phyloP scores from a whole-genome alignment of 768 basidiomycete species.

The Collybia nuda region DNA sequence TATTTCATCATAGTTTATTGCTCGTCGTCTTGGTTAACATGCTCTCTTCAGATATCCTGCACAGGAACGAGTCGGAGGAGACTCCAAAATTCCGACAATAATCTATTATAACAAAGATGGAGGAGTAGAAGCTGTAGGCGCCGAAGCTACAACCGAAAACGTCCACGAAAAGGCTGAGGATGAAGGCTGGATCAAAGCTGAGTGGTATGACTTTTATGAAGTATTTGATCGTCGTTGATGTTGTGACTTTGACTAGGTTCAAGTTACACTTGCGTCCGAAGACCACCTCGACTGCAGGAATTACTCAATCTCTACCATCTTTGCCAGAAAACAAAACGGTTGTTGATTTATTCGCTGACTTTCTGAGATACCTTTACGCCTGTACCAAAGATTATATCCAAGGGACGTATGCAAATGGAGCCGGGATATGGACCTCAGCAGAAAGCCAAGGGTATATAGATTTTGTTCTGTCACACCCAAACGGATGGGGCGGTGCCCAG shows the following conservation, averaged over 20 bases:
- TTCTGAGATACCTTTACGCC: constrained; percentile 39
- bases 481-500: constrained; percentile 56
- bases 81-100: constrained; percentile 43
- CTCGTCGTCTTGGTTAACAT: not conserved
- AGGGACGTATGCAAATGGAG: constrained; percentile 38
- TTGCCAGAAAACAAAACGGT: constrained; percentile 42
- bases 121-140: constrained; percentile 38
- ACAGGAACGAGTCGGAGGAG: constrained; percentile 40
- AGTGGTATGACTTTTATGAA: constrained; percentile 36
- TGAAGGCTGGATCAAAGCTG: constrained; percentile 43
- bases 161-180: constrained; percentile 38
- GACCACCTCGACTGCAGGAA: constrained; percentile 1
- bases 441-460: constrained; percentile 30
- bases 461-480: constrained; percentile 53
- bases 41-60: constrained; percentile 41
- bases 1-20: constrained; percentile 23
- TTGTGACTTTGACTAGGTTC: constrained; percentile 24
- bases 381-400: constrained; percentile 41
- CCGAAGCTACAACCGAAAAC: constrained; percentile 38
- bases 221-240: constrained; percentile 5
- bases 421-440: constrained; percentile 37
- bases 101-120: constrained; percentile 44
- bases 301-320: constrained; percentile 31
- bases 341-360: constrained; percentile 45
- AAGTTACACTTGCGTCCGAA: constrained; percentile 18